Evolutionary conservation across 2,329 filamentous ascomycete species (phyloP).

Genomic region (Rugonectria rugulosa): DNA sequence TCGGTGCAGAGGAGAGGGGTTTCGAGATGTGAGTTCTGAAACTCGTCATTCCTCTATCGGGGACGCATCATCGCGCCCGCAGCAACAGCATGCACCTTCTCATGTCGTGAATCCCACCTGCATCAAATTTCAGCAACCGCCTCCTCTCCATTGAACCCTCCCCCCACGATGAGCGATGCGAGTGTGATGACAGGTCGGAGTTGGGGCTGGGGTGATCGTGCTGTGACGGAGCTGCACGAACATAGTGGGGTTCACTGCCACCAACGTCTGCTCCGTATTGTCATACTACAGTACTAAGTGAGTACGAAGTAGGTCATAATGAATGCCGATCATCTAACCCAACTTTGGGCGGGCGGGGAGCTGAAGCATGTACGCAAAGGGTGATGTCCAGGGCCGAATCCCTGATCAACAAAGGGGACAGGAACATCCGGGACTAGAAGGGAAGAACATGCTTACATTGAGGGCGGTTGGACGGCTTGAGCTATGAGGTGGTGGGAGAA

Average conservation of each 20-base stretch:
- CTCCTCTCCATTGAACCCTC: too few relatives aligned
- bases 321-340: constrained; percentile 16
- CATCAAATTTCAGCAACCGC: not conserved
- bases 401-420: too few relatives aligned
- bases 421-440: constrained; percentile 4
- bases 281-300: not conserved
- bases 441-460: too few relatives aligned
- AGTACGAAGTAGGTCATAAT: too few relatives aligned
- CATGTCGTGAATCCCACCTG: constrained; percentile 6
- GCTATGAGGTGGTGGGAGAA: not conserved
- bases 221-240: constrained; percentile 15
- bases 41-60: constrained; percentile 7
- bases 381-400: too few relatives aligned
- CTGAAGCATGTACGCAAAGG: not conserved
- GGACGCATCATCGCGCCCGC: constrained; percentile 18
- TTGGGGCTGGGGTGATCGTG: not conserved
- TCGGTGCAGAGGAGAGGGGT: not conserved
- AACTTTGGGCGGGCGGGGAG: not conserved
- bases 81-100: not conserved
- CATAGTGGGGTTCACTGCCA: constrained; percentile 16
- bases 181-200: constrained; percentile 6
- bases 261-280: constrained; percentile 6
- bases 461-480: not conserved
- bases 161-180: not conserved
- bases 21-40: not conserved